Base-by-base conservation (phyloP, 176 grass and related monocot genomes). In the Eremochloa ophiuroides region DNA sequence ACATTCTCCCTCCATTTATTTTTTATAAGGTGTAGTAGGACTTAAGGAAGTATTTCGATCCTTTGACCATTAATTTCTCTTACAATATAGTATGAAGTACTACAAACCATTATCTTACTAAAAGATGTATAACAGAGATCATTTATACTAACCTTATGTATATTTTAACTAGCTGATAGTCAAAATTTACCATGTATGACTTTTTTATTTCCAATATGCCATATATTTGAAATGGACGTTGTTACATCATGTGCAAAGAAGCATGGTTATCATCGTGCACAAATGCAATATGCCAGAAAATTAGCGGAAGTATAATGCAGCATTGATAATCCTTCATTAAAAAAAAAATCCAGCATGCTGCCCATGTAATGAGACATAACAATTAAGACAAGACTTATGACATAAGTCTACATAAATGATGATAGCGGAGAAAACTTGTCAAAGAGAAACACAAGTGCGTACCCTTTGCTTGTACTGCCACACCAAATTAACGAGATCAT, bases 381-480 rank as follows among this genome's bases (percentile, higher is more conserved):
- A 66, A 67, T 38, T 39, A 38, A 67, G 18, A 67, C 64, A 11
- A 11, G 17, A 37, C 37, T n/a, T 66, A 18, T n/a, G 33, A 66
- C 22, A 34, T 37, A 66, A 20, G 64, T 20, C 33, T 38, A 66
- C 22, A 66, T 66, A 66, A n/a, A 66, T 38, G 63, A 8, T 66
- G 16, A 66, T 65, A 50, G 9, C 20, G 20, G 22, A 34, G 34
- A 67, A 38, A 67, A n/a, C 17, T 10, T 65, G 62, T 65, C 30
- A 66, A 35, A 35, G 33, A 66, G 62, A 64, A 66, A 66, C 5
- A 15, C 83, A 83, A 50, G 5, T 50, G 47, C 47, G 20, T 50
- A 50, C 80, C 88, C 20, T 51, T 69, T 34, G 41, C 44, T 75
- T 71, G 81, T 59, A 86, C 22, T 26, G 30, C 33, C 78, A 62